Percentiles rank a stretch among this genome's conserved stretches.
These are phyloP conservation scores for Flaveria bidentis DNA, from an alignment of 129 eudicot species.

Conservation along the genomic window DNA sequence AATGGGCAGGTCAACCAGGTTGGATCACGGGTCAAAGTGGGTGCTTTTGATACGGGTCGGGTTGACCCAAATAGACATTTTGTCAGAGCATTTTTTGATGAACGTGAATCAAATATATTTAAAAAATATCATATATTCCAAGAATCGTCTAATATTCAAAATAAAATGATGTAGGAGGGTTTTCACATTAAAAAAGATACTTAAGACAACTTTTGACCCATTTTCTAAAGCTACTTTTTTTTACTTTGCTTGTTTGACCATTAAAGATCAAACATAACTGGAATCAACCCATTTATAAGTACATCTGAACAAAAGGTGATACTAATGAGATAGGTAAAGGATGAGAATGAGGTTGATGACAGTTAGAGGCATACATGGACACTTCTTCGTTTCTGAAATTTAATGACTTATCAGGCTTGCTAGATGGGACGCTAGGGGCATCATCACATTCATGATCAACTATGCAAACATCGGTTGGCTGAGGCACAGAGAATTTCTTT, in stretches of 20 bases:
- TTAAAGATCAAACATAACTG: background rate
- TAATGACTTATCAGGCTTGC: slow-evolving; percentile 27
- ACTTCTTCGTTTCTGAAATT: slow-evolving; percentile 38
- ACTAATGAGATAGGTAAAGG: background rate
- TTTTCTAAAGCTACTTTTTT: background rate
- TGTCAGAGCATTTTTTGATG: background rate
- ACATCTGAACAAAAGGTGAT: background rate
- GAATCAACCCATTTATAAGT: background rate
- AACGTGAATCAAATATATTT: background rate
- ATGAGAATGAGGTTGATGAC: slow-evolving; percentile 8
- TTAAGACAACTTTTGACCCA: slow-evolving; percentile 7
- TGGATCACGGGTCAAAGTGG: background rate
- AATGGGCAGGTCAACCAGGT: background rate
- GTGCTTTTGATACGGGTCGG: background rate
- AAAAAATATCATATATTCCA: background rate
- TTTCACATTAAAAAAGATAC: slow-evolving; percentile 9
- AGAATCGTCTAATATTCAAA: background rate
- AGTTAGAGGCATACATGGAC: slow-evolving; percentile 48
- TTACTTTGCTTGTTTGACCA: background rate
- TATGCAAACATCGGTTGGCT: slow-evolving; percentile 45
- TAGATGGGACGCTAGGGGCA: slow-evolving; percentile 34
- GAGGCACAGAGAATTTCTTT: slow-evolving; percentile 47
- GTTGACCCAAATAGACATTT: background rate
- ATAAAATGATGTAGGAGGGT: background rate
- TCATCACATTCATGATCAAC: slow-evolving; percentile 37